Base-by-base conservation (phyloP, 352 stramenopile genomes). In the Saprolegnia parasitica region DNA sequence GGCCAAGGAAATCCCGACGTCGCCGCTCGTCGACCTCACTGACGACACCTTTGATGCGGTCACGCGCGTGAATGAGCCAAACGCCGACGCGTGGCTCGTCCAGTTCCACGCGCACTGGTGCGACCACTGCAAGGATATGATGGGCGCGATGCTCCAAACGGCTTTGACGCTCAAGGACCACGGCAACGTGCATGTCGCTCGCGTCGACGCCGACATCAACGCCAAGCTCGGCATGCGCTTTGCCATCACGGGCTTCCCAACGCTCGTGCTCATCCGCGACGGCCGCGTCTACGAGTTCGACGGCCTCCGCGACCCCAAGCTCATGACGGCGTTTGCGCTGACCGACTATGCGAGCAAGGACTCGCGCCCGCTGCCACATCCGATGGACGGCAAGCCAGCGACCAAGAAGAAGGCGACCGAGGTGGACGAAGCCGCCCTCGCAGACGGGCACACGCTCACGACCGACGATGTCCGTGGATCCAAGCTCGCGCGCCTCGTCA, bases 151-250 rank as follows among this genome's bases (percentile, higher is more conserved):
- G 47, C 47, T 55, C 2, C 47, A 55, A 29, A 55, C 47, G 3
- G 40, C 62, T 5, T 18, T 58, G 32, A 24, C 46, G 16, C 40
- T 68, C 20, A 23, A 60, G 18, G 29, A 35, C 29, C 29, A 35
- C 29, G 62, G 62, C 9, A 61, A 60, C 13, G 62, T 68, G 5
- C 46, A 68, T 16, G 62, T 68, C 13, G 62, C 26, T 29, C 35
- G 29, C n/a, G 62, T 68, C 23, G 42, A 68, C 23, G 40, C 42
- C 16, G 46, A 68, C 32, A 40, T 20, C 2, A 68, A 68, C 52
- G 4, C 40, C 21, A 45, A 68, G 26, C 18, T 58, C 18, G 29
- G 15, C 23, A 35, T 21, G 11, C 62, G 62, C 16, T 68, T 68
- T 68, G 62, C 35, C 26, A 13, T 68, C 40, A 68, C 42, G 24